phyloP scores from a whole-genome alignment of 345 rosid species.

The Raphanus sativus region DNA sequence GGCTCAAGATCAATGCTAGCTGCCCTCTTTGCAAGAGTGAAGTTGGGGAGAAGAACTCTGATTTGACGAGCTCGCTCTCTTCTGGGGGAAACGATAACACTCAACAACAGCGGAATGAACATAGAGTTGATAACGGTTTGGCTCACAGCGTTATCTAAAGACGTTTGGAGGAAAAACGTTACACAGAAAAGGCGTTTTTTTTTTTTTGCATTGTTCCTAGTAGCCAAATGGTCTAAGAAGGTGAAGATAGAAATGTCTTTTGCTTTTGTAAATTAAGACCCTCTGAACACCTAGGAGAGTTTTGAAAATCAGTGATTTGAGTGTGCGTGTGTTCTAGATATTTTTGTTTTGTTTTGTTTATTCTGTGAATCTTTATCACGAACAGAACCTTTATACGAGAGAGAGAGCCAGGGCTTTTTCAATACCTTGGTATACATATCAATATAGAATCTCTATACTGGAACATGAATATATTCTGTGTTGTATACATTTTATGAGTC shows the following conservation, averaged over 20 bases:
- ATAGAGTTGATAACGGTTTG: slow-evolving; percentile 40
- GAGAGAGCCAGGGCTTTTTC: slow-evolving; percentile 7
- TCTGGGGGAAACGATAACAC: slow-evolving; percentile 35
- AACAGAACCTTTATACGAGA: slow-evolving; percentile 14
- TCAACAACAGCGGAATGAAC: slow-evolving; percentile 45
- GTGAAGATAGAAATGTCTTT: slow-evolving; percentile 17
- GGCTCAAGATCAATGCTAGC: slow-evolving; percentile 90
- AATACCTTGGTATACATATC: not conserved
- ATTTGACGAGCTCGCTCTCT: slow-evolving; percentile 42
- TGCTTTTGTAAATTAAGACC: slow-evolving; percentile 15
- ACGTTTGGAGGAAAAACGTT: slow-evolving; percentile 6
- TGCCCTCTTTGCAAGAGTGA: slow-evolving; percentile 97
- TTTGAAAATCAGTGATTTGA: slow-evolving; percentile 19
- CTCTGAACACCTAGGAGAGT: slow-evolving; percentile 20
- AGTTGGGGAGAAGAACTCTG: slow-evolving; percentile 59
- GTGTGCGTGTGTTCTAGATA: slow-evolving; percentile 28
- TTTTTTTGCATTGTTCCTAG: not conserved
- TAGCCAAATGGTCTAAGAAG: slow-evolving; percentile 2
- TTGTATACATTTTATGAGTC: no score
- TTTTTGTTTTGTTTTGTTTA: not conserved
- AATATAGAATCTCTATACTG: not conserved
- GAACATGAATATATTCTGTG: not conserved
- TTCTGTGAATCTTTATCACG: slow-evolving; percentile 6
- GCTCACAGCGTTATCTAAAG: slow-evolving; percentile 36
- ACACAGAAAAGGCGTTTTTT: not conserved